phyloP scores from a whole-genome alignment of 768 basidiomycete genomes.

The Boletales sp. region DNA sequence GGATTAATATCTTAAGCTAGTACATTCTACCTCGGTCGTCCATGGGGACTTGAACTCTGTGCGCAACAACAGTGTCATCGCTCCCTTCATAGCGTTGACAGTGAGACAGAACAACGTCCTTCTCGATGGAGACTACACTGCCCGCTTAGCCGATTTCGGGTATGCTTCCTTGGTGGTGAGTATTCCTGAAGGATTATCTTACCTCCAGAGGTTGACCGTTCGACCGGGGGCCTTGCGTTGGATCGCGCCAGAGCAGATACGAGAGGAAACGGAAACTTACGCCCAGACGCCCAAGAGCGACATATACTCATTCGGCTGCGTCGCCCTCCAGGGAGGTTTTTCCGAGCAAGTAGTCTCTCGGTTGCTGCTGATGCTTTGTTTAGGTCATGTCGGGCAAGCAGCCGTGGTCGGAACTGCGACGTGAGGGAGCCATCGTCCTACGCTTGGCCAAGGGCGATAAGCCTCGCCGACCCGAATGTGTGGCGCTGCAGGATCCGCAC shows the following conservation, averaged over 20 bases:
- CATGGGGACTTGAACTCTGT: conserved; percentile 15
- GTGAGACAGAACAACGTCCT: conserved; percentile 13
- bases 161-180: conserved; percentile 20
- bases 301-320: conserved; percentile 24
- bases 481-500: too few relatives aligned
- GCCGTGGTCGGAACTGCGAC: too few relatives aligned
- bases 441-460: too few relatives aligned
- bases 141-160: conserved; percentile 43
- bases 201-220: conserved; percentile 23
- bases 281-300: conserved; percentile 6
- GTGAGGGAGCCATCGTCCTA: too few relatives aligned
- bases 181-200: conserved; percentile 5
- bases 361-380: neutral
- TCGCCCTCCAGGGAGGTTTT: conserved; percentile 14
- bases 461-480: too few relatives aligned
- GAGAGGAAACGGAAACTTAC: conserved; percentile 7
- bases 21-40: conserved; percentile 8
- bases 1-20: neutral
- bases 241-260: conserved; percentile 36
- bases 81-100: neutral
- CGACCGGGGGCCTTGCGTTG: conserved; percentile 38
- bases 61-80: neutral
- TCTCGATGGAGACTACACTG: conserved; percentile 24
- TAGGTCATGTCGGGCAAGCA: too few relatives aligned
- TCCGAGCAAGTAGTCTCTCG: too few relatives aligned